Base-by-base conservation (phyloP, 2,329 filamentous ascomycete genomes). In the Davidsoniella virescens region DNA sequence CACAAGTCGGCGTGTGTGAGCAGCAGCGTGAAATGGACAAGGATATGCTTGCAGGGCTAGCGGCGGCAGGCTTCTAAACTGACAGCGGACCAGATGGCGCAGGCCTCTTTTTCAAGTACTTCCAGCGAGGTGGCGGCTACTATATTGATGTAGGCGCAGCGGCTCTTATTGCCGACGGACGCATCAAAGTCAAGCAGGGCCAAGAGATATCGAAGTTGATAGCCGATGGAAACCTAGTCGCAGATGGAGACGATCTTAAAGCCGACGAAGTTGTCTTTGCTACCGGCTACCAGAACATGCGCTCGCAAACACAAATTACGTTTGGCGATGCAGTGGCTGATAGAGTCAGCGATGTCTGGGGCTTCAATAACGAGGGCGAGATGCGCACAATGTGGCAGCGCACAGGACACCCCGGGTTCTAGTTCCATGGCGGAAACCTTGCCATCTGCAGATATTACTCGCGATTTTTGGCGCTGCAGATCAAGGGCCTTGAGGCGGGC, bases 131-230 rank as follows among this genome's bases (percentile, higher is more conserved):
- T 1, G 80, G 81, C 0, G 80, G 80, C 0, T 84, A 83, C 59
- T 84, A 84, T 62, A 80, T 84, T 54, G 77, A 84, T 54, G 78
- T 82, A 1, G 81, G 81, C 0, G 75, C 72, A 0, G 75, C 73
- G 0, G 63, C 74, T 57, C 67, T 83, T 20, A 80, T 84, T 52
- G 67, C 67, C 2, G 73, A 80, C 10, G 78, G 79, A 0, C 76
- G 75, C 58, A 76, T 84, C 59, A 76, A 75, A 56, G 65, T 84
- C 23, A 75, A 75, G 59, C 72, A 76, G 39, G 75, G 72, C 1
- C 70, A 72, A 4, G 73, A 76, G 9, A 72, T 82, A 12, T 58
- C 63, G 2, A 63, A 67, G 18, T 69, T 82, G 2, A 65, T 71
- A 0, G 63, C 69, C 0, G 57, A 64, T 0, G 70, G 67, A 1